Percentiles rank a stretch among this genome's conserved stretches.
Evolutionary conservation across 2,329 filamentous ascomycete genomes (phyloP).

Genomic region (Aspergillus fructus): DNA sequence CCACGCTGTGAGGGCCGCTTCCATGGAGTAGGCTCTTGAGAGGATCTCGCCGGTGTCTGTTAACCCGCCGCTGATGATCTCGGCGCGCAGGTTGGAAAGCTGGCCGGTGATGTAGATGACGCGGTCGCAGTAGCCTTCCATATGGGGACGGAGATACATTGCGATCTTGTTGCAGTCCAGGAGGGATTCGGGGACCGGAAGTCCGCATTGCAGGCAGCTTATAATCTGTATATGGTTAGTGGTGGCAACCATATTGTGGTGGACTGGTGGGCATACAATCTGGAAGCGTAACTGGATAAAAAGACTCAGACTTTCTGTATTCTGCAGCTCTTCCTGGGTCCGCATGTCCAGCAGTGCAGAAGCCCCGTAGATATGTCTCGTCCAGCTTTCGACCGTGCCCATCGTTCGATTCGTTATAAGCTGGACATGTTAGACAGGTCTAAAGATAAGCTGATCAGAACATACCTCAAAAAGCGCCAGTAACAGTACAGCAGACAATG

Average conservation of each 20-base stretch:
- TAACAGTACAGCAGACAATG: constrained; percentile 56
- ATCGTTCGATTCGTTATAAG: constrained; percentile 42
- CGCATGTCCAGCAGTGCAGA: constrained; percentile 55
- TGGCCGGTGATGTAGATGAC: constrained; percentile 29
- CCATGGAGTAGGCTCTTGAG: constrained; percentile 30
- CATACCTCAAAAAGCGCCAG: constrained; percentile 62
- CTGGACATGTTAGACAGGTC: constrained; percentile 16
- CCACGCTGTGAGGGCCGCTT: constrained; percentile 35
- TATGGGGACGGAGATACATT: constrained; percentile 28
- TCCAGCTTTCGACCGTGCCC: constrained; percentile 51
- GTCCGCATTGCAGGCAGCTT: constrained; percentile 34
- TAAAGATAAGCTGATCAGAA: too few species aligned
- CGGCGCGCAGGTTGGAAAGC: constrained; percentile 34
- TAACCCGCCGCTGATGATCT: constrained; percentile 27
- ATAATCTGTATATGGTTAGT: constrained; percentile 27
- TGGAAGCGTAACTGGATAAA: constrained; percentile 59
- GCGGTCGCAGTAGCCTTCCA: constrained; percentile 28
- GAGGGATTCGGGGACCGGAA: constrained; percentile 27
- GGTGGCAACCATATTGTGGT: background rate
- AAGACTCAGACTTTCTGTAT: constrained; percentile 49
- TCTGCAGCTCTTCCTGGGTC: constrained; percentile 36
- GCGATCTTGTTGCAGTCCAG: constrained; percentile 30
- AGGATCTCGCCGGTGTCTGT: constrained; percentile 29
- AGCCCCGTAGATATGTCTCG: constrained; percentile 60
- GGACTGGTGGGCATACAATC: constrained; percentile 44